Conservation (phyloP, 2,329 filamentous ascomycete genomes). For the Botryosphaeria agaves region DNA sequence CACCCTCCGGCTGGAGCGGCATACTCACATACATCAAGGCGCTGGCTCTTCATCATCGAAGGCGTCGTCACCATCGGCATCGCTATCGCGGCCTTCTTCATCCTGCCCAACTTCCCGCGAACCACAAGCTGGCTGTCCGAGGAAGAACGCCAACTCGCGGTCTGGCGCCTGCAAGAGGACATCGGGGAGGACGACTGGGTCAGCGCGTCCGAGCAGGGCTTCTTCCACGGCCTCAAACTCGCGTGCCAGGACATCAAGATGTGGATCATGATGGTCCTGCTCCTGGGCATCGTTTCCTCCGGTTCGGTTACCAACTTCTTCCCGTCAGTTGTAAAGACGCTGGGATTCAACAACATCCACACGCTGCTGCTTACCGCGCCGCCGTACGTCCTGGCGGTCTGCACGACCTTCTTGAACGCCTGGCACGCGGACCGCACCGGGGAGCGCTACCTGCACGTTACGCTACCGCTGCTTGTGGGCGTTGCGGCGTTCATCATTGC, state of each 20-base stretch:
- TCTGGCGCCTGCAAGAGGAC: slow-evolving; percentile 14
- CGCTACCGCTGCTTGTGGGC: slow-evolving; percentile 12
- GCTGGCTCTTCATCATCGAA: slow-evolving; percentile 55
- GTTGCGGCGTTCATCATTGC: slow-evolving; percentile 14
- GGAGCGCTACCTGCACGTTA: slow-evolving; percentile 23
- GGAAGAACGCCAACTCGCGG: slow-evolving; percentile 5
- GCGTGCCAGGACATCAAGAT: slow-evolving; percentile 16
- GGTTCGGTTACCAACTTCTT: slow-evolving; percentile 15
- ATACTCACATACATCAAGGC: slow-evolving; percentile 9
- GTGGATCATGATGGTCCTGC: slow-evolving; percentile 17
- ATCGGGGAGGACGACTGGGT: slow-evolving; percentile 15
- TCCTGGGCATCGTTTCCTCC: slow-evolving; percentile 17
- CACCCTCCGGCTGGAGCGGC: neutral
- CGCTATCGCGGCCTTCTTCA: slow-evolving; percentile 37
- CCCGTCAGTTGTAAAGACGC: slow-evolving; percentile 16
- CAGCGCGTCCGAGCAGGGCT: slow-evolving; percentile 11
- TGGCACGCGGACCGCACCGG: slow-evolving; percentile 20
- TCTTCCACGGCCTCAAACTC: slow-evolving; percentile 15
- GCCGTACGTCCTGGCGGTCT: slow-evolving; percentile 17
- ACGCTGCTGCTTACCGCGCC: slow-evolving; percentile 16
- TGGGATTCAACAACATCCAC: slow-evolving; percentile 15
- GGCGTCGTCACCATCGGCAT: slow-evolving; percentile 46
- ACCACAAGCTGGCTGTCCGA: slow-evolving; percentile 9
- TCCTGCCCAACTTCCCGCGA: slow-evolving; percentile 51
- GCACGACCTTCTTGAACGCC: slow-evolving; percentile 16